Evolutionary conservation across 2,329 filamentous ascomycete genomes (phyloP), one percentile per base, ranked within the genome.

Genomic region (Monilinia fructicola): DNA sequence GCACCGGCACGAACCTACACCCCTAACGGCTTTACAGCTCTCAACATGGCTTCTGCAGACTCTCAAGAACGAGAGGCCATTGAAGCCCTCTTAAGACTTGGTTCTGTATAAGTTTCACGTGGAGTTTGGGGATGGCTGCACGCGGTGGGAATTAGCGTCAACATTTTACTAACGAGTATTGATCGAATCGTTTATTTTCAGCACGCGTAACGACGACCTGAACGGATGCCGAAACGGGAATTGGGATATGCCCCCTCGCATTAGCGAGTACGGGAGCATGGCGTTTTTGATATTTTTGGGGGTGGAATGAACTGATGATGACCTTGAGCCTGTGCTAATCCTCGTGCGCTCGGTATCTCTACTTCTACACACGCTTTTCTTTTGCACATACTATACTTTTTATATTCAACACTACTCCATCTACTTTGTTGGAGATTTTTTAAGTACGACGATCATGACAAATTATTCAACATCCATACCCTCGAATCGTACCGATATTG

Each of bases 11-110:
- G 69, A 84, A 82, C 26, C 58, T 83, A 82, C 74, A 78, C 78
- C 70, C 61, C 80, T 70, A 77, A 78, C 74, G 79, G 85, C 77
- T 79, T 87, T 73, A 80, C 82, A 67, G 71, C 73, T 54, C 74
- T 73, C 66, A 73, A 73, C 55, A 73, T 74, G 71, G 69, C 71
- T 56, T 84, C 86, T n/a, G 55, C 64, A 65, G 86, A 89, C 76
- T 85, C 87, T 69, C 89, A 92, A 78, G 91, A 94, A 81, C 88
- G 89, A 73, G 91, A 92, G 78, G 91, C 91, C 65, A 86, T 93
- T 71, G 91, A 92, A 78, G 91, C 91, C 71, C 86, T 94, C 75
- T 82, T 95, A 75, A 86, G 88, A 78, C 89, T 95, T 78, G 90
- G 91, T 79, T 93, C 90, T 85, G 82, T 89, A 85, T 89, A 88